Percentiles rank a stretch among this genome's conserved stretches.
Evolutionary conservation across 2,329 filamentous ascomycete species (phyloP).

Genomic region (Aureobasidium sp.): DNA sequence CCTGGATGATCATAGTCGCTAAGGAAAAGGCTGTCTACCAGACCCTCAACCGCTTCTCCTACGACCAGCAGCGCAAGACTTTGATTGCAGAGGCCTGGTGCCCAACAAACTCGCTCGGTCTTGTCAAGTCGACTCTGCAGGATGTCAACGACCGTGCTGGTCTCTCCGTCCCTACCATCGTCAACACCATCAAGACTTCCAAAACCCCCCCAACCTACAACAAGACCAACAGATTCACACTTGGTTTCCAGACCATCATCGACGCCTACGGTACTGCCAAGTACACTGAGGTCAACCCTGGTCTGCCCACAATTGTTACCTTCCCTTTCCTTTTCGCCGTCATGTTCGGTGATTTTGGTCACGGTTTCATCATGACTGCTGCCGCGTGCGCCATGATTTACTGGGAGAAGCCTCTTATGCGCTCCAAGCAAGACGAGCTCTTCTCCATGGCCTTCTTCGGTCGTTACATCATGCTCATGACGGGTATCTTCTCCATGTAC

Average conservation of each 20-base stretch:
- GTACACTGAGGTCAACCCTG: constrained; percentile 95
- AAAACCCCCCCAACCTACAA: constrained; percentile 96
- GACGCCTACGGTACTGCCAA: constrained; percentile 97
- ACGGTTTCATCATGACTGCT: constrained; percentile 80
- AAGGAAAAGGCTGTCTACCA: constrained; percentile 98
- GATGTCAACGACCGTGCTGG: constrained; percentile 96
- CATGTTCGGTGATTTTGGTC: constrained; percentile 98
- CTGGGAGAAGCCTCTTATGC: constrained; percentile 75
- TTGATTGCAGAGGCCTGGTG: constrained; percentile 97
- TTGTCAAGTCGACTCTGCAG: constrained; percentile 88
- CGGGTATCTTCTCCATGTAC: constrained; percentile 95
- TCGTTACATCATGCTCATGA: constrained; percentile 96
- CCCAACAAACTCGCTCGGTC: constrained; percentile 78
- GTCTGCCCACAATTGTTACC: constrained; percentile 88
- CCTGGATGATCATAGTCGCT: constrained; percentile 95
- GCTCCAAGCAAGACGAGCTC: constrained; percentile 91
- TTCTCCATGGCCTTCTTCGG: constrained; percentile 99
- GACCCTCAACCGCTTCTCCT: constrained; percentile 92
- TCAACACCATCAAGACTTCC: constrained; percentile 94
- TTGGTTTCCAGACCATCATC: constrained; percentile 97
- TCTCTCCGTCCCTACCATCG: constrained; percentile 93
- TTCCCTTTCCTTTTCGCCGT: constrained; percentile 99
- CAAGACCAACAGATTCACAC: constrained; percentile 97
- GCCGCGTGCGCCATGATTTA: constrained; percentile 90
- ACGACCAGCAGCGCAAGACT: constrained; percentile 90